Percentiles rank a stretch among this genome's conserved stretches.
Conservation (phyloP, 1,284 basidiomycete genomes). For the Trichosporon asahii region DNA sequence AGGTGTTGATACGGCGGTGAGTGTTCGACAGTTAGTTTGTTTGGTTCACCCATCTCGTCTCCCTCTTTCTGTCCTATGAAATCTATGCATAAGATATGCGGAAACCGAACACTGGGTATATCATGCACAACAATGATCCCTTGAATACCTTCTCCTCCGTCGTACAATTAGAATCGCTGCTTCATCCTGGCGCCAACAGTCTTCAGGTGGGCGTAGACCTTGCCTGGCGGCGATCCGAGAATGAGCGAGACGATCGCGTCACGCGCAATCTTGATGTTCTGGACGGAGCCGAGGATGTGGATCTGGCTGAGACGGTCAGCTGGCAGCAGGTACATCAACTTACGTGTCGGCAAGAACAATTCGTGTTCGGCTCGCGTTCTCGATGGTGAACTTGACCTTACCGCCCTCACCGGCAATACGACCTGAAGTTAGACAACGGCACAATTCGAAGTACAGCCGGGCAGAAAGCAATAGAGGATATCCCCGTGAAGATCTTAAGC, state of each 20-base stretch:
- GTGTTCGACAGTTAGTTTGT: no score
- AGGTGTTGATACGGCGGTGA: no score
- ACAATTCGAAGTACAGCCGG: neutral
- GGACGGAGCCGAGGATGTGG: constrained; percentile 59
- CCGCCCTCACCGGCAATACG: constrained; percentile 98
- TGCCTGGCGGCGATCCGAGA: constrained; percentile 85
- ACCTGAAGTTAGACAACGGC: constrained; percentile 54
- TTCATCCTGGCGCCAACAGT: constrained; percentile 90
- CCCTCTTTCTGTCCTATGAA: neutral
- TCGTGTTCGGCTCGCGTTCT: constrained; percentile 91
- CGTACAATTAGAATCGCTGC: constrained; percentile 60
- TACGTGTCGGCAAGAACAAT: constrained; percentile 96
- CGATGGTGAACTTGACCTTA: constrained; percentile 97
- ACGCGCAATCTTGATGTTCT: constrained; percentile 92
- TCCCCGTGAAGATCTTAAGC: neutral
- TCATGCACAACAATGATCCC: constrained; percentile 24
- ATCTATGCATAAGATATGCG: neutral
- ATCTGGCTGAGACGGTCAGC: constrained; percentile 51
- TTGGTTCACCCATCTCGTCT: neutral
- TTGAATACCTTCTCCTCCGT: constrained; percentile 1
- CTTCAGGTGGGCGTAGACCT: constrained; percentile 87
- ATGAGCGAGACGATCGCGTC: constrained; percentile 95
- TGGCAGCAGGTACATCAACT: constrained; percentile 47
- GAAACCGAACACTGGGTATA: constrained; percentile 18
- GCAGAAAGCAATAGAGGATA: neutral